Base-by-base conservation (phyloP, 495 filamentous ascomycete species). In the Pseudevernia furfuracea region DNA sequence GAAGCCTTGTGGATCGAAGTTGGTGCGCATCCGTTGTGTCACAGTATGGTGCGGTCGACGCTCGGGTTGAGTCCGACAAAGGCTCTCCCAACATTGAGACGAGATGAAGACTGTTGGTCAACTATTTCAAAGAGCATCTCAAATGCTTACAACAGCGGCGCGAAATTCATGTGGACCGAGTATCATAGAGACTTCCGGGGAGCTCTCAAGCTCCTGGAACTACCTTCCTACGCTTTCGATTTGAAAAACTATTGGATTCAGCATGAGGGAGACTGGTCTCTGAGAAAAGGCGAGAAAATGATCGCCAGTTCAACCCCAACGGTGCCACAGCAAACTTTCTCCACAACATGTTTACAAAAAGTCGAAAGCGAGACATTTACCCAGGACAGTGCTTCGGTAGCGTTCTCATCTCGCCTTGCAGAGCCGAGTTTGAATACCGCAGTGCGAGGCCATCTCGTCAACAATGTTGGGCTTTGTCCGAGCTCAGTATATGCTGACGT, bases 161-260 rank as follows among this genome's bases (percentile, higher is more conserved):
- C 77, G 7, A 60, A 73, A 23, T 66, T 82, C 59, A 73, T 78
- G 62, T 82, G 80, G 73, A 71, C 75, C 39, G 77, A 81, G 61
- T 81, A 74, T 70, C 78, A 81, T 67, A 70, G 71, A 57, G 74
- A 77, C 56, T 82, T 76, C 71, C 73, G 75, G 59, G 63, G 69
- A 39, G 71, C 74, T 49, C 78, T 79, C 30, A 66, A 71, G 59
- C 64, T 82, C 1, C 64, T 78, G 12, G 67, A 72, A 15, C 70
- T 82, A 10, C 80, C 80, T 11, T 77, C 78, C 0, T 82, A 82
- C 60, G 69, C 68, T 3, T 82, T 79, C 58, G 79, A 82, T 61
- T 69, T 76, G 39, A 80, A 82, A 74, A 79, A 71, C 55, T 81
- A 81, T 66, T 82, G 79, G 79, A 72, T 82, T 25, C 75, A 80